Evolutionary conservation across 2,329 filamentous ascomycete genomes (phyloP).

Genomic region (Talaromyces amestolkiae): DNA sequence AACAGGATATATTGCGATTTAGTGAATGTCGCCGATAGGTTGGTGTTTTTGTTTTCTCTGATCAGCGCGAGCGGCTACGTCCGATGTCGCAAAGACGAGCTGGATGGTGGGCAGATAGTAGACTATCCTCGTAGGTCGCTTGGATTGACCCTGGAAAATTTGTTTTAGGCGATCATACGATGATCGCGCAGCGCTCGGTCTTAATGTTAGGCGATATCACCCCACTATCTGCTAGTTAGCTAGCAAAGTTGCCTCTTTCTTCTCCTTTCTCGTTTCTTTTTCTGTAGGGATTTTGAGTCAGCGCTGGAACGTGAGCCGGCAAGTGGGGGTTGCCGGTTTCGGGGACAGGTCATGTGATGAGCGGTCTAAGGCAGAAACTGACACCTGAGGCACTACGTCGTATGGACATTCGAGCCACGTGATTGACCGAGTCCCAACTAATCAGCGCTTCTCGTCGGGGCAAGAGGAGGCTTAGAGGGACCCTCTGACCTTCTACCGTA

Average conservation of each 20-base stretch:
- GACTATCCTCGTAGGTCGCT: neutral
- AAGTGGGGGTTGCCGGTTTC: constrained; percentile 16
- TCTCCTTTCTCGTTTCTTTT: neutral
- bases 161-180: neutral
- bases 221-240: neutral
- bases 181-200: neutral
- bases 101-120: neutral
- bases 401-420: neutral
- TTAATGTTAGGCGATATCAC: neutral
- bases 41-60: neutral
- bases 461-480: too few species aligned
- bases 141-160: neutral
- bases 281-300: neutral
- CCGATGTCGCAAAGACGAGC: constrained; percentile 18
- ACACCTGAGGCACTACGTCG: constrained; percentile 4
- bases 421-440: neutral
- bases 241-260: neutral
- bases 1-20: constrained; percentile 2
- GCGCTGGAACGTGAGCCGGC: neutral
- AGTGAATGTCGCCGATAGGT: constrained; percentile 1
- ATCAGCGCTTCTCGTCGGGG: too few species aligned
- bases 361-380: neutral
- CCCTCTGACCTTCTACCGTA: too few species aligned
- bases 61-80: constrained; percentile 15
- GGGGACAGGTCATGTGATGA: constrained; percentile 10